phyloP scores from a whole-genome alignment of 441 rosid genomes.

The Adansonia gregorii region DNA sequence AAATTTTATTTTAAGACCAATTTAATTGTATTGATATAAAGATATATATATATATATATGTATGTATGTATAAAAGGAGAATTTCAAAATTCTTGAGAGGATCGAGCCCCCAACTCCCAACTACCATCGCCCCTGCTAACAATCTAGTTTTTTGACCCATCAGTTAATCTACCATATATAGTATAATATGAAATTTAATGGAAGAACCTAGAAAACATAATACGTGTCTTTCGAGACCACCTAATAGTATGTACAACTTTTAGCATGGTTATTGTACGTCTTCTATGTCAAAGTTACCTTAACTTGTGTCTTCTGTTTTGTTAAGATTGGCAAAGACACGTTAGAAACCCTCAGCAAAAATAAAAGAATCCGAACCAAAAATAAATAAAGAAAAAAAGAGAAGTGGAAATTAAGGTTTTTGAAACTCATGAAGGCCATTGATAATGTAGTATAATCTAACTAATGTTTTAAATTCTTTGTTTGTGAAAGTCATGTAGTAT shows the following conservation, averaged over 20 bases:
- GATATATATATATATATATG: no score
- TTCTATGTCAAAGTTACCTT: constrained; percentile 27
- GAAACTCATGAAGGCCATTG: background rate
- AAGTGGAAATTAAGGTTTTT: background rate
- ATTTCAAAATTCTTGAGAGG: no score
- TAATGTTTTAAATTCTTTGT: background rate
- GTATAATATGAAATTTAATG: background rate
- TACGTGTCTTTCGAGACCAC: background rate
- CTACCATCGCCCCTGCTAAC: background rate
- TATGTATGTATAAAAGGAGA: no score
- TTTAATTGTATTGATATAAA: no score
- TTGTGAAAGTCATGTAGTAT: background rate
- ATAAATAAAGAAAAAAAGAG: background rate
- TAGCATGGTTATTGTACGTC: background rate
- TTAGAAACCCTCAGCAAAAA: background rate
- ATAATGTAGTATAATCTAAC: background rate
- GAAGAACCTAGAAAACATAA: constrained; percentile 28
- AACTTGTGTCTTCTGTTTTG: constrained; percentile 9
- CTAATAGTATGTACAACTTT: background rate
- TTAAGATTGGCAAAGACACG: background rate
- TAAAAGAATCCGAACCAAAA: background rate
- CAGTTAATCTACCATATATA: constrained; percentile 11
- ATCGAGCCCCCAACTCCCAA: background rate
- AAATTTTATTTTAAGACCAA: no score
- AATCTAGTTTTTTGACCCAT: constrained; percentile 1